Evolutionary conservation across 331 rosid species (phyloP).

Genomic region (Quercus tomentella): DNA sequence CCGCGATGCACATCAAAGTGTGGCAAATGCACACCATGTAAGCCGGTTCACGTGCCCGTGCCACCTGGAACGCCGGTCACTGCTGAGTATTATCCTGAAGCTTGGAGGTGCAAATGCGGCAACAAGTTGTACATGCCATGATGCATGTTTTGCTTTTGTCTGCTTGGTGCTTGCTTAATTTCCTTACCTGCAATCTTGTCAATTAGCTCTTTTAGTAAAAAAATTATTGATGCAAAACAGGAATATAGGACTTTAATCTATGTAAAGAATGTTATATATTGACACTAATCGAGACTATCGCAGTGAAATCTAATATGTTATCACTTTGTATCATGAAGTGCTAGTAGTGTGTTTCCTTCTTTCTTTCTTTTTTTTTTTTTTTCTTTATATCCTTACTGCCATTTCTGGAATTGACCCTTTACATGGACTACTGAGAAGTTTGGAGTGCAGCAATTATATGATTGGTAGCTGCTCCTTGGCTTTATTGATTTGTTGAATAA

Average conservation of each 20-base stretch:
- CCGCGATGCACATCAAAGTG: slow-evolving; percentile 78
- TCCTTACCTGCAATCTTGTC: neutral
- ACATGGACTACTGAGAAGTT: too few relatives aligned
- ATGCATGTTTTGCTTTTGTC: slow-evolving; percentile 11
- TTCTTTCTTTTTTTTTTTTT: neutral
- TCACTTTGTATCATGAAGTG: neutral
- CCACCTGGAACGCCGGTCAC: slow-evolving; percentile 89
- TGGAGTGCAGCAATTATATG: too few relatives aligned
- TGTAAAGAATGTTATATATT: neutral
- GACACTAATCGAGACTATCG: neutral
- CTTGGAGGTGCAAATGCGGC: slow-evolving; percentile 98
- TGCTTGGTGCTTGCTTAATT: neutral
- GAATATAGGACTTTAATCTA: neutral
- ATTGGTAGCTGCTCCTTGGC: too few relatives aligned
- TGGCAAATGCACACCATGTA: slow-evolving; percentile 70
- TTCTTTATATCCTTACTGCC: too few relatives aligned
- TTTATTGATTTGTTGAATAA: too few relatives aligned
- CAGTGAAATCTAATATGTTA: neutral
- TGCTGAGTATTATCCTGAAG: slow-evolving; percentile 85
- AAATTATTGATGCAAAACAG: neutral
- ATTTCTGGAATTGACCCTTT: too few relatives aligned
- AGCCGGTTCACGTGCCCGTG: slow-evolving; percentile 83
- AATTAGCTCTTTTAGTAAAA: neutral
- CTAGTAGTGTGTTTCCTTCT: neutral
- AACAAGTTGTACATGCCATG: slow-evolving; percentile 86